Conservation (phyloP, 108 stramenopile species). For the Parmales sp. region DNA sequence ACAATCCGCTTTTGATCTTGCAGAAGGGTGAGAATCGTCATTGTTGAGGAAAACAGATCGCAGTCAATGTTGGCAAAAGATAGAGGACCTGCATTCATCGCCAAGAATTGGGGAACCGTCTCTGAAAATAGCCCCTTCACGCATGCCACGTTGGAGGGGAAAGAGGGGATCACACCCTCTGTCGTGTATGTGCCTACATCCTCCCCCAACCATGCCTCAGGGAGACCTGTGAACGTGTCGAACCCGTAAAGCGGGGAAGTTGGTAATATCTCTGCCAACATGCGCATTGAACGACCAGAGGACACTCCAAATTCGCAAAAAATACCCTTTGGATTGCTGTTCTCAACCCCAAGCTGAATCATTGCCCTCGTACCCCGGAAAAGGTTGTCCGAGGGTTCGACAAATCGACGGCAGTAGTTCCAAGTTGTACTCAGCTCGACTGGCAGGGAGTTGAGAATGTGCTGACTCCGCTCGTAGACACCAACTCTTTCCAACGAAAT, state of each 20-base stretch:
- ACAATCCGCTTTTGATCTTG: background rate
- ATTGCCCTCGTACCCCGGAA: conserved; percentile 68
- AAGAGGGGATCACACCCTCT: conserved; percentile 52
- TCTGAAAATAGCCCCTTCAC: conserved; percentile 73
- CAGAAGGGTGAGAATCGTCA: conserved; percentile 67
- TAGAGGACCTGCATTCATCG: background rate
- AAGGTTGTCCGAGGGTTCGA: too few species aligned
- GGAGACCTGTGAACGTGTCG: conserved; percentile 79
- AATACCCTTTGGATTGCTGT: conserved; percentile 63
- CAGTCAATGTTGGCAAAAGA: conserved; percentile 79
- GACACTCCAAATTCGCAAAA: conserved; percentile 79
- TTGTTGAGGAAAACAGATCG: conserved; percentile 59
- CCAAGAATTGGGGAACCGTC: conserved; percentile 52
- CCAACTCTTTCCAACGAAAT: too few species aligned
- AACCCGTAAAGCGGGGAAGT: conserved; percentile 54
- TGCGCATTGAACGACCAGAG: conserved; percentile 54
- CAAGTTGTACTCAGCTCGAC: too few species aligned
- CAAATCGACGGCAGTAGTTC: too few species aligned
- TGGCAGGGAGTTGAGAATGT: too few species aligned
- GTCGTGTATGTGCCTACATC: conserved; percentile 66
- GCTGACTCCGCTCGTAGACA: too few species aligned
- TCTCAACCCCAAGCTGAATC: conserved; percentile 63
- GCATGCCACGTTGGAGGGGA: conserved; percentile 49
- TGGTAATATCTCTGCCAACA: conserved; percentile 71
- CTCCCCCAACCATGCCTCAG: conserved; percentile 67